Base-by-base conservation (phyloP, 495 filamentous ascomycete species). In the Trichocladium antarcticum region DNA sequence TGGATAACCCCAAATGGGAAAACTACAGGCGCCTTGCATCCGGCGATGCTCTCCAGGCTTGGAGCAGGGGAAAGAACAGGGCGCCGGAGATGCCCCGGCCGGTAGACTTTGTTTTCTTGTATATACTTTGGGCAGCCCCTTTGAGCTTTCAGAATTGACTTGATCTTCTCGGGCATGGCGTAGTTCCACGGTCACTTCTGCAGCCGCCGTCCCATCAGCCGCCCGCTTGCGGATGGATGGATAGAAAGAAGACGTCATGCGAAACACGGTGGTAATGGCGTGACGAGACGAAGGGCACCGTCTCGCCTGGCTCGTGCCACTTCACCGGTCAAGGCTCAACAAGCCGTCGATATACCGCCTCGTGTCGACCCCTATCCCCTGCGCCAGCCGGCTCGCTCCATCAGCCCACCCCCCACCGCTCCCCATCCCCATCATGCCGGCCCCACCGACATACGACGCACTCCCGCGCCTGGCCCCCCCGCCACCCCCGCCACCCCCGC, bases 291-390 rank as follows among this genome's bases (percentile, higher is more conserved):
- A n/a, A n/a, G n/a, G n/a, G n/a, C n/a, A n/a, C n/a, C n/a, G n/a
- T n/a, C n/a, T n/a, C n/a, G n/a, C n/a, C n/a, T n/a, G n/a, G n/a
- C n/a, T n/a, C n/a, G n/a, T n/a, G n/a, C n/a, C n/a, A n/a, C n/a
- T n/a, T 73, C 60, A 89, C 58, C 81, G 68, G 64, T 84, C 83
- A 63, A 94, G 63, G 59, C 77, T 87, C 54, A 95, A 66, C 47
- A 95, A 62, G 11, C 78, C 81, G 58, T 94, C 89, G 50, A 95
- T 84, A 68, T 95, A 95, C 57, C 77, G 77, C 63, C 82, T 74
- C 35, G 88, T 85, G 76, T 95, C 88, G 49, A 95, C 73, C 0
- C 89, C 89, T 55, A 95, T 82, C 4, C 89, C 89, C 63, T 90
- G 86, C n/a, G 81, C 83, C 47, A 93, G 59, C 48, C 78, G 76